These are phyloP conservation scores for Aureobasidium vineae DNA, from an alignment of 2,329 filamentous ascomycete genomes.

Conservation along the genomic window DNA sequence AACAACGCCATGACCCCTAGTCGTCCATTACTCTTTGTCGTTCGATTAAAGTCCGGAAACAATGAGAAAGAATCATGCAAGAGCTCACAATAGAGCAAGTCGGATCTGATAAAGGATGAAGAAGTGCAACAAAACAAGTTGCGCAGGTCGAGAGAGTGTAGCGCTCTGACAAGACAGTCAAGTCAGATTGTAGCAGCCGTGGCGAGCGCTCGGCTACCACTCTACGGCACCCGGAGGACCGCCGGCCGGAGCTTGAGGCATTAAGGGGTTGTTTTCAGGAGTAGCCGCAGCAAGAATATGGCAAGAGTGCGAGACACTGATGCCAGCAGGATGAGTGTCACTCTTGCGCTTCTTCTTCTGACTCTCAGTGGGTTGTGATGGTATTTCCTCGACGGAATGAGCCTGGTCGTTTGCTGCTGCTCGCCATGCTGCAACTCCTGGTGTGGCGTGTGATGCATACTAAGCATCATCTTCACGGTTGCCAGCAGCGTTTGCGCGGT, in stretches of 20 bases:
- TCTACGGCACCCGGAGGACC: neutral
- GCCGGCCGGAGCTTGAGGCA: neutral
- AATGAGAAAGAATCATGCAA: neutral
- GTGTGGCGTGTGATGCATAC: neutral
- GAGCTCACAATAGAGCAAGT: neutral
- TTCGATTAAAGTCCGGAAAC: neutral
- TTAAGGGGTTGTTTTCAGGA: neutral
- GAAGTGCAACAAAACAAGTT: neutral
- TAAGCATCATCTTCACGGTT: constrained; percentile 17
- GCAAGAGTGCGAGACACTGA: neutral
- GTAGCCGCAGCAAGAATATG: neutral
- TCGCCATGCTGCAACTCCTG: neutral
- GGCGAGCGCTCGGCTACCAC: neutral
- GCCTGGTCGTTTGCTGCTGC: neutral
- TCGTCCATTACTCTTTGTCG: neutral
- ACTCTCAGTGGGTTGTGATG: neutral
- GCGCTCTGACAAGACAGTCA: neutral
- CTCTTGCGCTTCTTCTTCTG: neutral
- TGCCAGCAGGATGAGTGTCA: neutral
- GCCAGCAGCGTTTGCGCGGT: constrained; percentile 17
- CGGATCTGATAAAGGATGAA: too few species aligned
- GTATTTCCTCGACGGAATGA: neutral
- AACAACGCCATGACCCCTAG: neutral
- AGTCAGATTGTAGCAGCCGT: too few species aligned
- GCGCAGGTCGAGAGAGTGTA: neutral